These are phyloP conservation scores for Sorghum bicolor DNA, from an alignment of 176 grass and related monocot species.

Conservation along the genomic window DNA sequence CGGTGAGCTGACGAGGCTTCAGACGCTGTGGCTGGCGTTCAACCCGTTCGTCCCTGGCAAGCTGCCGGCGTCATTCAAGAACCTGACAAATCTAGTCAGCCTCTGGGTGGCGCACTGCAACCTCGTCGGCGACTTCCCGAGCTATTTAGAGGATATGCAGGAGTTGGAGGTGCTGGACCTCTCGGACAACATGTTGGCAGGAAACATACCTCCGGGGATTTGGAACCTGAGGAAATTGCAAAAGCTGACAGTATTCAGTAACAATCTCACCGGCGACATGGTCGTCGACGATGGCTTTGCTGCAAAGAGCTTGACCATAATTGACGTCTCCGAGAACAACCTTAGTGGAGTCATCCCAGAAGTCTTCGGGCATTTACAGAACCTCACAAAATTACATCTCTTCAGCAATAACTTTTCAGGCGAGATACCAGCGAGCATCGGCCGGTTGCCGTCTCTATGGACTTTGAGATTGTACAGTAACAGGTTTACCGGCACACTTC, in stretches of 20 bases:
- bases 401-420: constrained; percentile 54
- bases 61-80: constrained; percentile 59
- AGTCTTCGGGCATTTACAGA: constrained; percentile 44
- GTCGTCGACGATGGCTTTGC: constrained; percentile 8
- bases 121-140: constrained; percentile 43
- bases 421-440: constrained; percentile 70
- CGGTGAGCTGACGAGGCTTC: constrained; percentile 35
- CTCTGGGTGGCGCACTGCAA: not conserved
- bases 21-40: not conserved
- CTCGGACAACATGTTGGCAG: constrained; percentile 28
- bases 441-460: constrained; percentile 27
- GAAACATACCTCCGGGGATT: constrained; percentile 49
- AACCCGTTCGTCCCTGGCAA: constrained; percentile 25
- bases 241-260: not conserved
- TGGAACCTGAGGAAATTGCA: constrained; percentile 60
- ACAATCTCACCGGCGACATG: constrained; percentile 37
- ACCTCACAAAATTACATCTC: constrained; percentile 19
- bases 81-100: constrained; percentile 11
- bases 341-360: constrained; percentile 60
- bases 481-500: constrained; percentile 50
- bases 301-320: not conserved
- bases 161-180: constrained; percentile 39
- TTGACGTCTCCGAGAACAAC: constrained; percentile 52
- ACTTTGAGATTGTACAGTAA: constrained; percentile 33
- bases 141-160: constrained; percentile 25